Evolutionary conservation across 345 rosid genomes (phyloP), one percentile per base, ranked within the genome.

Genomic region (Streptanthus diversifolius): DNA sequence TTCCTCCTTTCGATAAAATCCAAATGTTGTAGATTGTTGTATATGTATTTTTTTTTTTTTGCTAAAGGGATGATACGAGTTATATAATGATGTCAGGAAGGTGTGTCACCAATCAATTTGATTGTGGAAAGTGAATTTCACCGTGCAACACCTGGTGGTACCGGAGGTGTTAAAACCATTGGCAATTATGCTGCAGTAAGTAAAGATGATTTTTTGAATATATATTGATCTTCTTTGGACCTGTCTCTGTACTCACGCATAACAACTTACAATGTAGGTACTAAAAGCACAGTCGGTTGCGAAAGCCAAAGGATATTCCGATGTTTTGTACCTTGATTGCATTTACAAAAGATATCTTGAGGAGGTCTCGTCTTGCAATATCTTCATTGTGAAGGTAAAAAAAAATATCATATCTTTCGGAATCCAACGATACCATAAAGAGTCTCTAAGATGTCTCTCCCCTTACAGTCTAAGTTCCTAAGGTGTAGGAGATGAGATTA

Each of bases 81-180:
- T 3, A 3, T 53, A 5, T 63, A 25, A 68, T 65, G 63, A 59
- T 71, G 51, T 22, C 87, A 93, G 99, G 96, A 93, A 84, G 97
- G 98, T 53, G 84, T 93, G 30, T 82, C 90, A 68, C 86, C 81
- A 0, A 77, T 77, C 64, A 71, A 72, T 59, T 60, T 77, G 77
- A 67, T 77, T 18, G 77, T 77, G 41, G 81, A 77, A 45, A 33
- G 11, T 43, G 73, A 77, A 5, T 77, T 72, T 25, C 81, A 77
- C 82, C 90, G 98, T 56, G 98, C 97, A 60, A 83, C 95, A 64
- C 98, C 98, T 80, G 97, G 98, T 73, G 98, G 96, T 62, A 93
- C 98, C 14, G 96, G 98, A 61, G 87, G 97, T 66, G 97, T 91
- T 55, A 93, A 93, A 79, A 88, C 93, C 43, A 93, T 93, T 5